phyloP scores from a whole-genome alignment of 148 eudicot species.

The Diospyros lotus region DNA sequence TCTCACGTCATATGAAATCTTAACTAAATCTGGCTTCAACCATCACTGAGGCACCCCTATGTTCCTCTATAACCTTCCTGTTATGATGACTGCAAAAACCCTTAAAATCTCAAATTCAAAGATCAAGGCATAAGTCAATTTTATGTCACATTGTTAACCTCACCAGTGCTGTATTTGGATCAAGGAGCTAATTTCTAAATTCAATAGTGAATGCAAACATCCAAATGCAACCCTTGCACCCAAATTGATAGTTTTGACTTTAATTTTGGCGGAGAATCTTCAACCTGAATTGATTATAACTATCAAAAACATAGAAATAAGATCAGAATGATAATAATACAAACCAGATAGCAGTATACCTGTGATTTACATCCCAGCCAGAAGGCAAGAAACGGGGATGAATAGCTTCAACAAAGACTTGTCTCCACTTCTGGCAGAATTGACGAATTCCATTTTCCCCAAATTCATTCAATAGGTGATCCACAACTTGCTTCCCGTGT shows the following conservation, averaged over 20 bases:
- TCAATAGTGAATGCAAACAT: neutral
- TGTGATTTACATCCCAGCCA: conserved; percentile 97
- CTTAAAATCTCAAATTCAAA: neutral
- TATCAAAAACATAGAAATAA: neutral
- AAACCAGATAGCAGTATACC: conserved; percentile 35
- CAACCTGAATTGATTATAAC: neutral
- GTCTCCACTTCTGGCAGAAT: conserved; percentile 97
- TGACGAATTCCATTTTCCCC: conserved; percentile 88
- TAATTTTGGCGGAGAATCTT: neutral
- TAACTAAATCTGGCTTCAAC: too few species aligned
- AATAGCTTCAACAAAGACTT: conserved; percentile 81
- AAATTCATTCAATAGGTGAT: conserved; percentile 48
- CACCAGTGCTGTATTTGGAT: neutral
- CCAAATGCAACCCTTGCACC: neutral
- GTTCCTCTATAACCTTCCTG: too few species aligned
- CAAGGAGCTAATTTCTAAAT: neutral
- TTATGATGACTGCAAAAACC: neutral
- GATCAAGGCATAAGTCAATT: neutral
- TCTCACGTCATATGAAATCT: too few species aligned
- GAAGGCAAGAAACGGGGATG: conserved; percentile 83
- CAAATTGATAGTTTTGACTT: neutral
- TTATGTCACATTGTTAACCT: too few species aligned
- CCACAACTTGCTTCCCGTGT: conserved; percentile 89
- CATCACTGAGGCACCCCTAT: too few species aligned
- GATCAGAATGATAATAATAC: neutral